These are phyloP conservation scores for Clohesyomyces aquaticus DNA, from an alignment of 495 filamentous ascomycete species.

Conservation along the genomic window DNA sequence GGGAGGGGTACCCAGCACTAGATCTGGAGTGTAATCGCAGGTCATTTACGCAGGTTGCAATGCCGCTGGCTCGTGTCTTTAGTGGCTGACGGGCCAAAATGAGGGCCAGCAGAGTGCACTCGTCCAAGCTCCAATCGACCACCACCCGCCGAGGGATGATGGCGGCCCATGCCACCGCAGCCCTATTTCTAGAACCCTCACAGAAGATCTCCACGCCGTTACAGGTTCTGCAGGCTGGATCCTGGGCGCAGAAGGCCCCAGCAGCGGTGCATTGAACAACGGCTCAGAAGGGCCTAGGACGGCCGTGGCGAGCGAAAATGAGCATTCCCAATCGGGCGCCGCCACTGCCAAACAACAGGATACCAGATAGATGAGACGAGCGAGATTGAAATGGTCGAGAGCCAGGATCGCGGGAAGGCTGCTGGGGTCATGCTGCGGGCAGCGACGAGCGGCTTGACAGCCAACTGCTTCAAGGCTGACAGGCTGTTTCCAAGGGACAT, in stretches of 20 bases:
- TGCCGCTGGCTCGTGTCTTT: constrained; percentile 39
- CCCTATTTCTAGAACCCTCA: constrained; percentile 43
- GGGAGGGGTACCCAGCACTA: constrained; percentile 36
- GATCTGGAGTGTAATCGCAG: constrained; percentile 41
- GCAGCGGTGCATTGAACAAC: constrained; percentile 32
- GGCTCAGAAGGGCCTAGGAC: constrained; percentile 29
- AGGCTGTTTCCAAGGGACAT: constrained; percentile 8
- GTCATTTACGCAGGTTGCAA: constrained; percentile 41
- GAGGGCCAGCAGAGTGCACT: constrained; percentile 31
- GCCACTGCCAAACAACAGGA: constrained; percentile 25
- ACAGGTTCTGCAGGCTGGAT: constrained; percentile 39
- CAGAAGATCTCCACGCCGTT: constrained; percentile 43
- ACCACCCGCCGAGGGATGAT: constrained; percentile 2
- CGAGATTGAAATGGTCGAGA: constrained; percentile 20
- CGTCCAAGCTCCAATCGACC: constrained; percentile 33
- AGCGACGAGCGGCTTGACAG: constrained; percentile 22
- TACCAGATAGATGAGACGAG: constrained; percentile 30
- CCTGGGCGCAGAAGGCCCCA: constrained; percentile 33
- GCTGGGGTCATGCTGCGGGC: constrained; percentile 25
- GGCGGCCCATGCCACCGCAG: constrained; percentile 30
- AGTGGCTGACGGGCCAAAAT: constrained; percentile 43
- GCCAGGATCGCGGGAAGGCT: constrained; percentile 30
- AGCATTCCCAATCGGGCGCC: constrained; percentile 36
- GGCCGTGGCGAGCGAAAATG: constrained; percentile 19
- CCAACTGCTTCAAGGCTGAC: constrained; percentile 3